A percentile compares a stretch with the other conserved stretches of the same genome.
Evolutionary conservation across 2,329 filamentous ascomycete genomes (phyloP).

Genomic region (Phyllosticta citribraziliensis): DNA sequence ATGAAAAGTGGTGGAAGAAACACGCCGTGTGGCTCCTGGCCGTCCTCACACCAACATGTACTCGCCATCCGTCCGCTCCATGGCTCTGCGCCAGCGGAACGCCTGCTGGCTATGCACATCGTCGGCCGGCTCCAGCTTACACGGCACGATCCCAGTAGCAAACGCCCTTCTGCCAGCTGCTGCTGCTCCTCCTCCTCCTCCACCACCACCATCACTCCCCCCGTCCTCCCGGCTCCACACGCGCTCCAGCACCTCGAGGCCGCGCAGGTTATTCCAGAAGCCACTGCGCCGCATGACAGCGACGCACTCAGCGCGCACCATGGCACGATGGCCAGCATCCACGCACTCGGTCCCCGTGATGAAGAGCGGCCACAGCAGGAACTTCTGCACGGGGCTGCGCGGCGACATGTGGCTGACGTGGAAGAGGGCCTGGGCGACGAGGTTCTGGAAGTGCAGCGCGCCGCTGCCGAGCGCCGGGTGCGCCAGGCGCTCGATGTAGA

Average conservation of each 20-base stretch:
- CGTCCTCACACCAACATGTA: slow-evolving; percentile 39
- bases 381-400: slow-evolving; percentile 68
- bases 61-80: slow-evolving; percentile 41
- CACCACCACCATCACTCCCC: slow-evolving; percentile 15
- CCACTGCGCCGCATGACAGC: slow-evolving; percentile 83
- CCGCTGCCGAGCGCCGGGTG: slow-evolving; percentile 63
- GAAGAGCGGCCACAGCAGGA: slow-evolving; percentile 87
- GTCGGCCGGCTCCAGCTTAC: slow-evolving; percentile 13
- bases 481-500: slow-evolving; percentile 83
- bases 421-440: slow-evolving; percentile 72
- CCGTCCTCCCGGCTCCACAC: slow-evolving; percentile 55
- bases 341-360: slow-evolving; percentile 84
- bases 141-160: not conserved
- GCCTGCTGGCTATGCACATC: slow-evolving; percentile 30
- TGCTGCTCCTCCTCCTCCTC: not conserved
- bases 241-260: slow-evolving; percentile 74
- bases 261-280: slow-evolving; percentile 87
- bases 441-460: slow-evolving; percentile 69
- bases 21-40: too few relatives aligned
- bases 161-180: too few relatives aligned
- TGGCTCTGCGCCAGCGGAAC: slow-evolving; percentile 42
- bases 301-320: slow-evolving; percentile 69
- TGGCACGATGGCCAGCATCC: slow-evolving; percentile 64
- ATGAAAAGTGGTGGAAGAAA: not conserved
- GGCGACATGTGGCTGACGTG: slow-evolving; percentile 72